Conservation (phyloP, 2,329 filamentous ascomycete genomes). For the Xylariaceae sp. region DNA sequence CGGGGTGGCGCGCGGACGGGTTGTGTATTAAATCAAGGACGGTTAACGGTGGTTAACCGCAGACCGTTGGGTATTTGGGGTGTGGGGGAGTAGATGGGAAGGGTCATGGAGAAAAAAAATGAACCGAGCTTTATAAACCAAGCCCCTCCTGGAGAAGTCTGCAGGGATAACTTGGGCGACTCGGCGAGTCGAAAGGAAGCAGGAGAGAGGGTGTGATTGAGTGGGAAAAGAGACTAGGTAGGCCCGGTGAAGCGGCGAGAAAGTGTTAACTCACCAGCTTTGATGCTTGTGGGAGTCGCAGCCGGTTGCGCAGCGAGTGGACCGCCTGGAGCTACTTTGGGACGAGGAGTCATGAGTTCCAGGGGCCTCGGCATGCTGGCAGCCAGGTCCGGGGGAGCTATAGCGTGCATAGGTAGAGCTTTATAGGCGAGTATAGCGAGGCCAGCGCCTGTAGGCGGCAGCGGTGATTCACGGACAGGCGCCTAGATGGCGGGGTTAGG, state of each 20-base stretch:
- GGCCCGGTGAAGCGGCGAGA: slow-evolving; percentile 11
- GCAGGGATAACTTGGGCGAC: not conserved
- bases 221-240: not conserved
- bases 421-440: too few relatives aligned
- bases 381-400: too few relatives aligned
- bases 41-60: slow-evolving; percentile 6
- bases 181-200: not conserved
- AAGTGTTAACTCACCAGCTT: slow-evolving; percentile 17
- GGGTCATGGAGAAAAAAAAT: not conserved
- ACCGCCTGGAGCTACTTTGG: slow-evolving; percentile 16
- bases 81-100: not conserved
- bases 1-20: slow-evolving; percentile 6
- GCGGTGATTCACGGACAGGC: too few relatives aligned
- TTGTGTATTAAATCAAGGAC: not conserved
- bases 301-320: slow-evolving; percentile 24
- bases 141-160: not conserved
- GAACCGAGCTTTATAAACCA: not conserved
- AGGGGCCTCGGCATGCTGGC: slow-evolving; percentile 17
- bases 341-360: slow-evolving; percentile 23
- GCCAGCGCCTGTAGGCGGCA: too few relatives aligned
- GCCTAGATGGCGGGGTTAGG: not conserved
- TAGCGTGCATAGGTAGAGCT: too few relatives aligned
- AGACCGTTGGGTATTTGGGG: not conserved
- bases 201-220: not conserved
- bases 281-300: slow-evolving; percentile 21